Evolutionary conservation across 495 filamentous ascomycete genomes (phyloP).

Genomic region (Amniculicola lignicola): DNA sequence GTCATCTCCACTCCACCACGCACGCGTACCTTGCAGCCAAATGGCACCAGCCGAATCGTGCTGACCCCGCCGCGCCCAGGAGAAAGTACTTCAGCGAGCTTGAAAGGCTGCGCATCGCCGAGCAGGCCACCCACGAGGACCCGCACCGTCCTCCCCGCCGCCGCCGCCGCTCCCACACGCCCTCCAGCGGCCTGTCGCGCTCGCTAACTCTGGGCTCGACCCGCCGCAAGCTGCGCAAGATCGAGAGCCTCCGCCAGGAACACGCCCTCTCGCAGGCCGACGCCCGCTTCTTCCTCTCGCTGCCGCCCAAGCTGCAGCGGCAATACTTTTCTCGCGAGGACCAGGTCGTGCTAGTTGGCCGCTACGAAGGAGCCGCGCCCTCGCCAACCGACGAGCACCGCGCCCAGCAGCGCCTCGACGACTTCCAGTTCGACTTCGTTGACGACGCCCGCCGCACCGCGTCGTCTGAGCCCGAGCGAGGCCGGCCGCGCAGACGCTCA

Average conservation of each 20-base stretch:
- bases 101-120: constrained; percentile 39
- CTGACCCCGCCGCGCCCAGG: constrained; percentile 28
- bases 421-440: constrained; percentile 25
- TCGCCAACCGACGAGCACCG: constrained; percentile 37
- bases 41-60: not conserved
- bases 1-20: constrained; percentile 22
- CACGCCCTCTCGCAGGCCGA: constrained; percentile 49
- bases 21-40: constrained; percentile 25
- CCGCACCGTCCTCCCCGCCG: not conserved
- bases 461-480: not conserved
- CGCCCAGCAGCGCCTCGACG: constrained; percentile 30
- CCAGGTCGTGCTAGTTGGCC: constrained; percentile 58
- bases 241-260: constrained; percentile 24
- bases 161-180: not conserved
- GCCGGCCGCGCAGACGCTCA: constrained; percentile 6
- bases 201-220: constrained; percentile 13
- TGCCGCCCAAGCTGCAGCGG: constrained; percentile 68
- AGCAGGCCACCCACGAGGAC: constrained; percentile 10
- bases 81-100: constrained; percentile 40
- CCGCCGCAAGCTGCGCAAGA: constrained; percentile 28
- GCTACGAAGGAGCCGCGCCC: constrained; percentile 52
- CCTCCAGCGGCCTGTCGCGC: not conserved
- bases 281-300: constrained; percentile 65
- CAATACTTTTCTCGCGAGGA: constrained; percentile 72
- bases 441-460: constrained; percentile 13